These are phyloP conservation scores for Clohesyomyces aquaticus DNA, from an alignment of 495 filamentous ascomycete genomes.

Conservation along the genomic window DNA sequence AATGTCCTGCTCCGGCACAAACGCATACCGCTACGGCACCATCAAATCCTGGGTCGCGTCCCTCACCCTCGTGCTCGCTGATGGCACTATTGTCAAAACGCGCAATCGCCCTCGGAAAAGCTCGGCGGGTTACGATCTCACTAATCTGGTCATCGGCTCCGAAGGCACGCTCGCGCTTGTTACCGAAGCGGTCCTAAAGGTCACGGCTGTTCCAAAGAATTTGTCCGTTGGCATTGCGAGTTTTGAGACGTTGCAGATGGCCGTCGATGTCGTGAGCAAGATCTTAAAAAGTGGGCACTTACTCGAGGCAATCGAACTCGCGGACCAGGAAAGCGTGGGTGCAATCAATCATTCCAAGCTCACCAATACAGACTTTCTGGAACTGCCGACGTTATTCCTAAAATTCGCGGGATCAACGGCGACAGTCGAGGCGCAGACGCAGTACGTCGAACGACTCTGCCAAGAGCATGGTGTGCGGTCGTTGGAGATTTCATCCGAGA, in stretches of 20 bases:
- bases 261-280: conserved; percentile 75
- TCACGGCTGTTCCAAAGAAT: conserved; percentile 73
- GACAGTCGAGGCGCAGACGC: conserved; percentile 78
- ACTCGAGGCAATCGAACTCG: conserved; percentile 83
- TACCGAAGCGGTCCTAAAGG: conserved; percentile 81
- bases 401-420: conserved; percentile 78
- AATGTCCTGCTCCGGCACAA: conserved; percentile 81
- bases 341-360: conserved; percentile 79
- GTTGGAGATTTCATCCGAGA: conserved; percentile 73
- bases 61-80: conserved; percentile 86
- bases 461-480: conserved; percentile 60
- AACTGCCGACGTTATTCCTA: conserved; percentile 90
- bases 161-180: conserved; percentile 90
- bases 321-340: conserved; percentile 88
- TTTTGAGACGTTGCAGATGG: conserved; percentile 76
- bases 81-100: conserved; percentile 89
- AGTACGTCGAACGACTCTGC: conserved; percentile 65
- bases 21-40: conserved; percentile 89
- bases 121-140: conserved; percentile 84
- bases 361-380: conserved; percentile 69
- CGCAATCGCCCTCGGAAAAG: conserved; percentile 76
- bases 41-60: conserved; percentile 95
- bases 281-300: conserved; percentile 78
- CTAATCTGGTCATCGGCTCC: conserved; percentile 78
- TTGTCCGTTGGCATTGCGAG: conserved; percentile 78